Base-by-base conservation (phyloP, 2,329 filamentous ascomycete species). In the Acrocalymma vagum region DNA sequence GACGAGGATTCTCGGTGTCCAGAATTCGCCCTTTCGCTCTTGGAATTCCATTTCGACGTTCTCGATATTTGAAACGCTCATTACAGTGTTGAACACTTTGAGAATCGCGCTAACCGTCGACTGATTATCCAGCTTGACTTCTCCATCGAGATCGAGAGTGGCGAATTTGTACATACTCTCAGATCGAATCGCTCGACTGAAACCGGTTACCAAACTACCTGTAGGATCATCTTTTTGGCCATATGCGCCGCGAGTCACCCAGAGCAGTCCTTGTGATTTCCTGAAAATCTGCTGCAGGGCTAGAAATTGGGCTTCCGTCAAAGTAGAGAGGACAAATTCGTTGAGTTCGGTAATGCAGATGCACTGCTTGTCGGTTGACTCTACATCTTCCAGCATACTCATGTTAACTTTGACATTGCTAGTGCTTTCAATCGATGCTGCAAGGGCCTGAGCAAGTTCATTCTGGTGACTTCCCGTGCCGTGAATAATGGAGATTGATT, bases 221-320 rank as follows among this genome's bases (percentile, higher is more conserved):
- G 48, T 40, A 13, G 52, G 42, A 6, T 50, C 45, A 11, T 34
- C 38, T 10, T 33, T 29, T 5, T 29, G 38, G 17, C 45, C 42
- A 9, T 45, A 44, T 21, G 48, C 48, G 8, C 53, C 51, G 14
- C 51, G 41, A 11, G 53, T 57, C 4, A 55, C 46, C 53, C 53
- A 57, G n/a, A 57, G 32, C n/a, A 57, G 14, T 2, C 44, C 53
- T 17, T 38, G 35, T 4, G 48, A 44, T 9, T 39, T 42, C 10
- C 47, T 44, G 3, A 39, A 29, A 9, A 57, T 48, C 11, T 14
- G 5, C 27, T 50, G 34, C 3, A 57, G 31, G 9, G 40, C 18
- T 18, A 30, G 26, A 7, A 52, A 25, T 4, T 54, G 34, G 11
- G 17, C 21, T 10, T 27, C 6, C 3, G 26, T 40, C 13, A 38